Percentiles rank a stretch among this genome's conserved stretches.
phyloP scores from a whole-genome alignment of 768 basidiomycete species.

The Suillus subalutaceus region DNA sequence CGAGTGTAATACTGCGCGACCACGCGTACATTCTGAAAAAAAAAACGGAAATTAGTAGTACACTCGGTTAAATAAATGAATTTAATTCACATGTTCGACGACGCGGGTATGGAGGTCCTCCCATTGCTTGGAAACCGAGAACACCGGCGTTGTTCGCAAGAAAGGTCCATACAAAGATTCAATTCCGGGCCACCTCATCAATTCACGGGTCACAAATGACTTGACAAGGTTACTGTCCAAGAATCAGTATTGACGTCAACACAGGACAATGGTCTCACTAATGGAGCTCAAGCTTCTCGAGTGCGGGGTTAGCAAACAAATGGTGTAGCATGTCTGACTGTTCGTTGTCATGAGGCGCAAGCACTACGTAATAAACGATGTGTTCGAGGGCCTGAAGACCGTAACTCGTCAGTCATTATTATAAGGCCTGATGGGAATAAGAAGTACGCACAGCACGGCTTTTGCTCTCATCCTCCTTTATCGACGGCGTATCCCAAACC shows the following conservation, averaged over 20 bases:
- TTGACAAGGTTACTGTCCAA: constrained; percentile 84
- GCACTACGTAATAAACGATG: constrained; percentile 91
- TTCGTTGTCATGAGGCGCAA: constrained; percentile 94
- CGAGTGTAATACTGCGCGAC: constrained; percentile 94
- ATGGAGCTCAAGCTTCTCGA: constrained; percentile 81
- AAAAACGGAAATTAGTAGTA: constrained; percentile 8
- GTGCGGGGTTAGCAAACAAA: constrained; percentile 74
- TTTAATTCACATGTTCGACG: constrained; percentile 84
- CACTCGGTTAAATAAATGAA: not conserved
- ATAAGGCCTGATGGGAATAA: constrained; percentile 2
- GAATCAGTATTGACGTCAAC: constrained; percentile 16
- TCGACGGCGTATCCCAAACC: constrained; percentile 95
- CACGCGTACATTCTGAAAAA: constrained; percentile 87
- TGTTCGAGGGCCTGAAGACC: constrained; percentile 80
- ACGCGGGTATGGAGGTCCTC: constrained; percentile 94
- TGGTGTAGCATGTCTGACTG: constrained; percentile 97
- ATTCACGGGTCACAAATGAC: constrained; percentile 88
- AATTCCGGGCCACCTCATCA: constrained; percentile 98
- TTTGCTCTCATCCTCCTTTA: constrained; percentile 82
- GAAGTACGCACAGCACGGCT: constrained; percentile 59
- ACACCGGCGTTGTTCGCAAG: constrained; percentile 80
- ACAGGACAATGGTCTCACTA: constrained; percentile 53
- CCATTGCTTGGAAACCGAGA: constrained; percentile 80
- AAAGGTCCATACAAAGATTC: constrained; percentile 85
- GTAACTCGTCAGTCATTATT: constrained; percentile 9